Percentiles rank a stretch among this genome's conserved stretches.
phyloP scores from a whole-genome alignment of 805 yeast species.

The Candida sithepensis region DNA sequence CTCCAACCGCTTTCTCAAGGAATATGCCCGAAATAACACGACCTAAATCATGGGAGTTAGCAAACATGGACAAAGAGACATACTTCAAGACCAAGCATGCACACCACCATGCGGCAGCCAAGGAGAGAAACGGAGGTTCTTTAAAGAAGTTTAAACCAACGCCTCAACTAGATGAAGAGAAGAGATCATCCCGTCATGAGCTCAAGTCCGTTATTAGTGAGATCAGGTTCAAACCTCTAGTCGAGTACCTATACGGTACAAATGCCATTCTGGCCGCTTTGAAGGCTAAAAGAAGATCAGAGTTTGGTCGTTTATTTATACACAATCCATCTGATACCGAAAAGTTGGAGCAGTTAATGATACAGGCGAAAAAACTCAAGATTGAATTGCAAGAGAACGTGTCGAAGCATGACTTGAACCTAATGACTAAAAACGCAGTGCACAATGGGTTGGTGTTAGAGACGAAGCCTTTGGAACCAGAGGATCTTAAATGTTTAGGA shows the following conservation, averaged over 20 bases:
- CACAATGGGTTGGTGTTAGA: conserved; percentile 80
- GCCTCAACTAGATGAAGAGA: conserved; percentile 2
- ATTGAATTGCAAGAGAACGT: conserved; percentile 30
- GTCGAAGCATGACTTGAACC: conserved; percentile 53
- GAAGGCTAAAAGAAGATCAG: conserved; percentile 48
- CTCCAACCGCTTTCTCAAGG: conserved; percentile 18
- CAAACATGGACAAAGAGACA: conserved; percentile 56
- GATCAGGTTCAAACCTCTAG: conserved; percentile 38
- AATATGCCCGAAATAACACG: conserved; percentile 37
- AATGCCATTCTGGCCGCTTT: conserved; percentile 74
- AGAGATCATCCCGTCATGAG: conserved; percentile 3
- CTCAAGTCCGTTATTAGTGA: conserved; percentile 14
- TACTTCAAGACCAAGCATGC: conserved; percentile 63
- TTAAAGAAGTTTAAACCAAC: conserved; percentile 9
- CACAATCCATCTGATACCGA: conserved; percentile 33
- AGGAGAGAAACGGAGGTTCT: conserved; percentile 24
- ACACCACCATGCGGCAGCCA: conserved; percentile 57
- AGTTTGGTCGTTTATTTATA: conserved; percentile 48
- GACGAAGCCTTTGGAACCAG: conserved; percentile 47
- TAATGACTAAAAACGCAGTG: conserved; percentile 60
- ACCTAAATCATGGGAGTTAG: conserved; percentile 64
- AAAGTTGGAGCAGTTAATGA: conserved; percentile 39
- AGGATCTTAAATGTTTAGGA: conserved; percentile 26
- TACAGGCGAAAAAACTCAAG: conserved; percentile 42
- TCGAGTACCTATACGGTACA: conserved; percentile 74